A percentile compares a stretch with the other conserved stretches of the same genome.
Conservation (phyloP, 495 filamentous ascomycete species). For the Viridothelium virens region DNA sequence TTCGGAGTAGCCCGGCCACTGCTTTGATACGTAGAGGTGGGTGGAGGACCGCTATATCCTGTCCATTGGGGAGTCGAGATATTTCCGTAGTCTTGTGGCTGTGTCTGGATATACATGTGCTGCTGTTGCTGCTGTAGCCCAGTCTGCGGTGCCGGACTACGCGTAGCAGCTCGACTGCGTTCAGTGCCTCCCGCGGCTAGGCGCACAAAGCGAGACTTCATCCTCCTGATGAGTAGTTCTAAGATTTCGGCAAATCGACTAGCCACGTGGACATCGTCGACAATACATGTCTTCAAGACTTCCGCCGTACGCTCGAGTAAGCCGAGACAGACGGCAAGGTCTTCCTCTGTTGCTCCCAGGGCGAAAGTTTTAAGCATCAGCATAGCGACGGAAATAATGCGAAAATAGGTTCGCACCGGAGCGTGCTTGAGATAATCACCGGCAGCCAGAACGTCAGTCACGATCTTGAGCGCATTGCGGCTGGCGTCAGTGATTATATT, state of each 20-base stretch:
- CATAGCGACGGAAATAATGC: constrained; percentile 89
- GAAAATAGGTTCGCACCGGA: constrained; percentile 87
- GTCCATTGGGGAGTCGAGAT: constrained; percentile 15
- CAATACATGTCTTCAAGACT: constrained; percentile 74
- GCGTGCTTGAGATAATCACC: constrained; percentile 82
- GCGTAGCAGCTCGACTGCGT: constrained; percentile 21
- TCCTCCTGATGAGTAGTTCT: constrained; percentile 45
- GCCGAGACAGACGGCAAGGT: constrained; percentile 70
- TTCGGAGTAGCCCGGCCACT: constrained; percentile 25
- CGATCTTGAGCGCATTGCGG: constrained; percentile 70
- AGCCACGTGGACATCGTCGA: constrained; percentile 94
- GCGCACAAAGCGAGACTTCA: constrained; percentile 35
- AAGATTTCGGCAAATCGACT: constrained; percentile 89
- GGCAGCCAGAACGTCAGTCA: constrained; percentile 75
- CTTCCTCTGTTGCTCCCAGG: constrained; percentile 79
- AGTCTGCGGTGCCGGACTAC: constrained; percentile 2
- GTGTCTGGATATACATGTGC: constrained; percentile 12
- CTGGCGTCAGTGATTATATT: constrained; percentile 81
- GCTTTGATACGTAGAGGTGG: background rate
- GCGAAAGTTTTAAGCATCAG: constrained; percentile 95
- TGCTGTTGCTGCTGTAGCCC: constrained; percentile 3
- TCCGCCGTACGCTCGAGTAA: constrained; percentile 74
- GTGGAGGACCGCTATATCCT: constrained; percentile 13
- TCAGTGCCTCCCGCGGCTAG: constrained; percentile 28
- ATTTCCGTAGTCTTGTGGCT: constrained; percentile 5